Conservation (phyloP, 1,284 basidiomycete genomes). For the Apiotrichum montevideense region DNA sequence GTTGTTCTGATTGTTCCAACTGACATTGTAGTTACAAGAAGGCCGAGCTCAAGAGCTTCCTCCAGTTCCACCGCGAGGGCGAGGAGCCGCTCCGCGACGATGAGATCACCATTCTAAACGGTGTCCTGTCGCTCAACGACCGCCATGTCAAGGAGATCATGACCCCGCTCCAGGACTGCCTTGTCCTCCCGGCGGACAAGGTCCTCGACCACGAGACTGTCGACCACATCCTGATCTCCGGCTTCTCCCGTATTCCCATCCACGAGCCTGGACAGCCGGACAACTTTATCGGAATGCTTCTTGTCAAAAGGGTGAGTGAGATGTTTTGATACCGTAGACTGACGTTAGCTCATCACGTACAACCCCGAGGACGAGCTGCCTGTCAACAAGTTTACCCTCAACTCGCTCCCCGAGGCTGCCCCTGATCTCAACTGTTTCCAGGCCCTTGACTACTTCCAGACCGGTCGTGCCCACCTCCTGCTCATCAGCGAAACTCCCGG, state of each 20-base stretch:
- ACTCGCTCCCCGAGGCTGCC: slow-evolving; percentile 84
- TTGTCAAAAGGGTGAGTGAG: slow-evolving; percentile 66
- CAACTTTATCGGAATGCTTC: slow-evolving; percentile 78
- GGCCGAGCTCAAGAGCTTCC: slow-evolving; percentile 84
- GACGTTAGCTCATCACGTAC: slow-evolving; percentile 70
- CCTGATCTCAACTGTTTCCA: slow-evolving; percentile 75
- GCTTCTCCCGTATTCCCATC: slow-evolving; percentile 90
- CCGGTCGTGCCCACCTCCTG: slow-evolving; percentile 86
- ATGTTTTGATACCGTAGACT: no score
- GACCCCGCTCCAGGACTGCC: slow-evolving; percentile 65
- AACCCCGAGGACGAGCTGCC: slow-evolving; percentile 74
- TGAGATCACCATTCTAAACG: slow-evolving; percentile 77
- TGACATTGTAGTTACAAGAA: slow-evolving; percentile 71
- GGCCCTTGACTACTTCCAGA: slow-evolving; percentile 65
- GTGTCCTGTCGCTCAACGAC: slow-evolving; percentile 75
- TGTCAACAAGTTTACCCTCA: slow-evolving; percentile 66
- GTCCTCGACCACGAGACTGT: slow-evolving; percentile 74
- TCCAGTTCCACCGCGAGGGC: slow-evolving; percentile 78
- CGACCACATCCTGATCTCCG: slow-evolving; percentile 66
- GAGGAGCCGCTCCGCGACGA: slow-evolving; percentile 83
- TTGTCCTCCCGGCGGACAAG: slow-evolving; percentile 56
- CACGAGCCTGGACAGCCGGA: slow-evolving; percentile 68
- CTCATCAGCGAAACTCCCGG: slow-evolving; percentile 81
- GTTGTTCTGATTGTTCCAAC: slow-evolving; percentile 10
- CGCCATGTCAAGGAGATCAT: slow-evolving; percentile 79